Percentiles rank a stretch among this genome's conserved stretches.
Evolutionary conservation across 805 yeast genomes (phyloP).

Genomic region (Candida awuae): DNA sequence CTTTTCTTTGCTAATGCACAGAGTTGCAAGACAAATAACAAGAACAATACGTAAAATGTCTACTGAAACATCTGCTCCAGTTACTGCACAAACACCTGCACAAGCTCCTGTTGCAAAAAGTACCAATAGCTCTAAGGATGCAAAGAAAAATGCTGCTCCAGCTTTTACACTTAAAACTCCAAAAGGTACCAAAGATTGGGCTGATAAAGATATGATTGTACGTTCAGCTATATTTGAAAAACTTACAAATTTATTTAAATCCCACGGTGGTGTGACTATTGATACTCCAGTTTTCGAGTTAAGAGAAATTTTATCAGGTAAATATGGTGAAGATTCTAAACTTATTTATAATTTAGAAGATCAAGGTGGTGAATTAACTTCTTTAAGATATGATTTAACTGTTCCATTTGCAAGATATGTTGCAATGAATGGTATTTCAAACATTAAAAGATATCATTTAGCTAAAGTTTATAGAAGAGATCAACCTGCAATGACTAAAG

Average conservation of each 20-base stretch:
- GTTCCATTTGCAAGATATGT: conserved; percentile 98
- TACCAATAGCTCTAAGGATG: neutral
- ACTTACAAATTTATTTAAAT: conserved; percentile 68
- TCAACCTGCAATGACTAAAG: conserved; percentile 99
- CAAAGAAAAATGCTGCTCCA: conserved; percentile 2
- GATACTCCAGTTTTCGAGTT: conserved; percentile 98
- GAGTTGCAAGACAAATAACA: neutral
- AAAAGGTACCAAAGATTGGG: conserved; percentile 98
- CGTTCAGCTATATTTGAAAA: conserved; percentile 80
- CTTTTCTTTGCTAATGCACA: neutral
- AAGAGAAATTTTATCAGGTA: conserved; percentile 91
- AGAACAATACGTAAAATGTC: neutral
- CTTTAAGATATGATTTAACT: conserved; percentile 91
- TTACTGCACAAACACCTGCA: neutral
- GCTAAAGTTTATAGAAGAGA: conserved; percentile 99
- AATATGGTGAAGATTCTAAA: conserved; percentile 98
- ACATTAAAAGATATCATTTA: conserved; percentile 89
- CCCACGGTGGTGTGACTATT: conserved; percentile 96
- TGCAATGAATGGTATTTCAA: conserved; percentile 88
- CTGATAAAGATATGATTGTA: conserved; percentile 93
- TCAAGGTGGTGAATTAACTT: conserved; percentile 97
- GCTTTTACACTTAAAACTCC: conserved; percentile 81
- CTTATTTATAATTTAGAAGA: conserved; percentile 93
- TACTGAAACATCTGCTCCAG: neutral
- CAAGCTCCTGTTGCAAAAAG: neutral